A percentile compares a stretch with the other conserved stretches of the same genome.
phyloP scores from a whole-genome alignment of 108 stramenopile species.

The Cylindrotheca closterium region DNA sequence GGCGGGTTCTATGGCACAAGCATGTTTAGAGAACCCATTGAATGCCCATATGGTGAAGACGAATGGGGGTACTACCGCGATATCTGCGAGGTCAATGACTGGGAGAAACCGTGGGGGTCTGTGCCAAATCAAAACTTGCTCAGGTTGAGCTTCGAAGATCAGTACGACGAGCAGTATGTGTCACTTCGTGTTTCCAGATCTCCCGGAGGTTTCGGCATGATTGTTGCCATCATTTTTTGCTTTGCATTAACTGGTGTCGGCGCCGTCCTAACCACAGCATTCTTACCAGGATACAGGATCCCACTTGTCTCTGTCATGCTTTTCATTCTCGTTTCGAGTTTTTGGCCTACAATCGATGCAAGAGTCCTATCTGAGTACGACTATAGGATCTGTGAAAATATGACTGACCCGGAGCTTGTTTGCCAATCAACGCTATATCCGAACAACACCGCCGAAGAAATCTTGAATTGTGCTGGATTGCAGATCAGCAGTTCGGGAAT shows the following conservation, averaged over 20 bases:
- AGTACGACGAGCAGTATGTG: conserved; percentile 29
- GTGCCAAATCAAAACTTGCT: not conserved
- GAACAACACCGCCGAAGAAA: conserved; percentile 6
- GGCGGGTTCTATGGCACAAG: conserved; percentile 37
- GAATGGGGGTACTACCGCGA: conserved; percentile 14
- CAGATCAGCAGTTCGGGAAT: not conserved
- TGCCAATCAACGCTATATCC: conserved; percentile 15
- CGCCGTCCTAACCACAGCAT: conserved; percentile 38
- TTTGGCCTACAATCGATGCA: conserved; percentile 24
- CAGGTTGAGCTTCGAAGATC: conserved; percentile 8
- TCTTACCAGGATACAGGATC: conserved; percentile 45
- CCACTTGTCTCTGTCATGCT: conserved; percentile 32
- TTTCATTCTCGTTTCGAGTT: conserved; percentile 28
- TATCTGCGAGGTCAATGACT: conserved; percentile 14
- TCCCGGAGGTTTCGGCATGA: conserved; percentile 37
- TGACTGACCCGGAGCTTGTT: conserved; percentile 5
- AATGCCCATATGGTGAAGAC: conserved; percentile 7
- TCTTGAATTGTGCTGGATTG: conserved; percentile 46
- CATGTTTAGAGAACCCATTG: conserved; percentile 31
- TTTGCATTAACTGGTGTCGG: conserved; percentile 48
- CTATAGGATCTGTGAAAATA: conserved; percentile 3
- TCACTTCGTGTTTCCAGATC: conserved; percentile 22
- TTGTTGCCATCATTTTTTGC: conserved; percentile 35
- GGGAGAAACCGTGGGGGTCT: not conserved
- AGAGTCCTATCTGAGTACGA: conserved; percentile 15